A percentile compares a stretch with the other conserved stretches of the same genome.
Evolutionary conservation across 2,329 filamentous ascomycete species (phyloP).

Genomic region (Cyclaneusma minus): DNA sequence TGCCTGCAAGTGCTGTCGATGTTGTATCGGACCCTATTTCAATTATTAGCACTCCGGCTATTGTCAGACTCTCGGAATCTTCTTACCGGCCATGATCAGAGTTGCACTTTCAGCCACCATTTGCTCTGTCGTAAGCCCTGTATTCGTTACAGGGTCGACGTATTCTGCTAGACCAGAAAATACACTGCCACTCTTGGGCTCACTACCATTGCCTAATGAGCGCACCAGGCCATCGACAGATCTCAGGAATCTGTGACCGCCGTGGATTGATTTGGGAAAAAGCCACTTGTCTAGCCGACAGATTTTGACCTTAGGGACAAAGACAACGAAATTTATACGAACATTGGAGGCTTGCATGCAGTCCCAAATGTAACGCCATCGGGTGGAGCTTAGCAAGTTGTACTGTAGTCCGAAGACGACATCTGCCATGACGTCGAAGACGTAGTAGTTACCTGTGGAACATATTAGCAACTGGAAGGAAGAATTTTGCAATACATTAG

Average conservation of each 20-base stretch:
- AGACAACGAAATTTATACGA: conserved; percentile 7
- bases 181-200: too few species aligned
- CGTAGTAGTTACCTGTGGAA: conserved; percentile 8
- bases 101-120: too few species aligned
- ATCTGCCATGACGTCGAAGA: conserved; percentile 13
- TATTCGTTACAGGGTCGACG: too few species aligned
- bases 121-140: too few species aligned
- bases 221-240: too few species aligned
- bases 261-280: too few species aligned
- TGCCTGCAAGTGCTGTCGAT: conserved; percentile 17
- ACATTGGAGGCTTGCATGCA: conserved; percentile 10
- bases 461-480: too few species aligned
- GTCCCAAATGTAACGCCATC: conserved; percentile 8
- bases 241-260: too few species aligned
- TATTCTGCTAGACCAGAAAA: too few species aligned
- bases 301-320: neutral
- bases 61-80: conserved; percentile 2
- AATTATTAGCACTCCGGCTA: conserved; percentile 3
- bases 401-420: conserved; percentile 7
- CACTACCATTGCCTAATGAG: too few species aligned
- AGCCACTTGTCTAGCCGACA: conserved; percentile 2
- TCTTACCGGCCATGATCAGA: conserved; percentile 7
- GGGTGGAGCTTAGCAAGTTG: conserved; percentile 6
- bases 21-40: conserved; percentile 16
- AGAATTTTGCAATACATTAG: too few species aligned